A percentile compares a stretch with the other conserved stretches of the same genome.
Evolutionary conservation across 2,329 filamentous ascomycete species (phyloP).

Genomic region (Xylariales sp.): DNA sequence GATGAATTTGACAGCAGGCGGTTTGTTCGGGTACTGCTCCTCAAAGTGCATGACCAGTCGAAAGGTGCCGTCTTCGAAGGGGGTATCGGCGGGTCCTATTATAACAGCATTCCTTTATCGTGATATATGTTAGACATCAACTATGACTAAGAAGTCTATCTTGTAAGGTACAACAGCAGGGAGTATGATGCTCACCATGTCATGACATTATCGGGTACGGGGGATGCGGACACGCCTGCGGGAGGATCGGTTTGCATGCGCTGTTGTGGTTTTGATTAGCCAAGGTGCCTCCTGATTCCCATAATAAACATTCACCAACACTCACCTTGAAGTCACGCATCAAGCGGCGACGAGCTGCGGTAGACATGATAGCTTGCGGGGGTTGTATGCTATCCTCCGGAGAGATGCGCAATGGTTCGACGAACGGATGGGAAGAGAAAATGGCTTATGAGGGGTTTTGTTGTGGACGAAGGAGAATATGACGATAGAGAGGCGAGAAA

Average conservation of each 20-base stretch:
- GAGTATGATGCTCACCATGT: slow-evolving; percentile 71
- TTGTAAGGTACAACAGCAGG: too few species aligned
- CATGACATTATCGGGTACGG: slow-evolving; percentile 95
- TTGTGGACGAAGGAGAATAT: background rate
- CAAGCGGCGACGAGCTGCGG: slow-evolving; percentile 67
- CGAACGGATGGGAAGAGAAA: background rate
- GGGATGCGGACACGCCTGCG: slow-evolving; percentile 92
- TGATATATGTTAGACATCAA: too few species aligned
- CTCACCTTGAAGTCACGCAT: slow-evolving; percentile 78
- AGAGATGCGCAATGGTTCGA: too few species aligned
- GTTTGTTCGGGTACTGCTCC: slow-evolving; percentile 98
- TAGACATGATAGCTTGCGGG: slow-evolving; percentile 66
- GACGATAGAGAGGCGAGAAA: too few species aligned
- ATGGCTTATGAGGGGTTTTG: background rate
- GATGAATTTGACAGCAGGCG: slow-evolving; percentile 96
- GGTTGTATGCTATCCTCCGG: too few species aligned
- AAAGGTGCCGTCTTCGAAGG: slow-evolving; percentile 66
- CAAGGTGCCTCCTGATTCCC: background rate
- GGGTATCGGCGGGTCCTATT: slow-evolving; percentile 12
- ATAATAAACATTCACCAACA: slow-evolving; percentile 7
- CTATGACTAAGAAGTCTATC: too few species aligned
- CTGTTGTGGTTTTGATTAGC: slow-evolving; percentile 37
- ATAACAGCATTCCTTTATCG: slow-evolving; percentile 14
- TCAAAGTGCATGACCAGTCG: slow-evolving; percentile 98
- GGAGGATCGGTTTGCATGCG: slow-evolving; percentile 99